phyloP scores from a whole-genome alignment of 176 grass and related monocot genomes.

The Avena atlantica region DNA sequence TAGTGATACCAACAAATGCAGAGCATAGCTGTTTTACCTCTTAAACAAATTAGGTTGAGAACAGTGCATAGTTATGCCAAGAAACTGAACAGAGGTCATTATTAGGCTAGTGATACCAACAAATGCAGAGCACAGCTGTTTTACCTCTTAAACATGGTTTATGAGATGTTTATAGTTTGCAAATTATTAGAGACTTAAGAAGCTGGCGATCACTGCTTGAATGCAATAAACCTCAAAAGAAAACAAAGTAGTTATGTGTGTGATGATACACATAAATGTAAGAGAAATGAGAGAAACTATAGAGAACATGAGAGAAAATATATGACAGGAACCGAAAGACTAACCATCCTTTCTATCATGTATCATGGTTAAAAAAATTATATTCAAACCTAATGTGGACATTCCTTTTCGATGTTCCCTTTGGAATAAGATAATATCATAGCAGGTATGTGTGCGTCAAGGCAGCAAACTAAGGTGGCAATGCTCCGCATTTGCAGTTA shows the following conservation, averaged over 20 bases:
- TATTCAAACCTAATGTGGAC: no score
- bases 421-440: not conserved
- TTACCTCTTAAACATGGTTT: no score
- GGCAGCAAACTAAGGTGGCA: no score
- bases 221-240: not conserved
- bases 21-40: no score
- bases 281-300: not conserved
- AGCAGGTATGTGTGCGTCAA: no score
- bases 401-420: not conserved
- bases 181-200: not conserved
- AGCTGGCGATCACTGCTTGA: not conserved
- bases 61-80: no score
- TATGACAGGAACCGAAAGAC: not conserved
- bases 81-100: no score
- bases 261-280: not conserved
- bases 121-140: no score
- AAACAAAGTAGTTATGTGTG: not conserved
- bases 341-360: not conserved
- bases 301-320: not conserved
- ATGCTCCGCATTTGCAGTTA: not conserved
- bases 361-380: no score
- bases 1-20: no score
- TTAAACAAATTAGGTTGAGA: no score
- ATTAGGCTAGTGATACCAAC: no score
- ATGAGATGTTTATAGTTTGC: not conserved